These are phyloP conservation scores for Carallia pectinifolia DNA, from an alignment of 345 rosid genomes.

Conservation along the genomic window DNA sequence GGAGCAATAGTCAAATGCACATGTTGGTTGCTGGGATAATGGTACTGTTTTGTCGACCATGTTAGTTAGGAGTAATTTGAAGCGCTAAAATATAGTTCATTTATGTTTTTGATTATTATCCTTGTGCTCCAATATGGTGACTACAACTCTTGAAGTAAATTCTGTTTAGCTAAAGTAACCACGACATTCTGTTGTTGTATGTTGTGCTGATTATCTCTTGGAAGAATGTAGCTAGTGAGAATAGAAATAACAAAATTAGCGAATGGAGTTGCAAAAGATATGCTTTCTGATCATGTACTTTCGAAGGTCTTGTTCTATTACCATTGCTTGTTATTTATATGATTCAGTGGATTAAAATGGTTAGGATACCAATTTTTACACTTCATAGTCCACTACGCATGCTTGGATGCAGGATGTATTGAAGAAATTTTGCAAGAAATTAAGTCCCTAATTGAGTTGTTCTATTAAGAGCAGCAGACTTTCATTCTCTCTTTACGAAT, in stretches of 20 bases:
- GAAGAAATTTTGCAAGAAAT: not conserved
- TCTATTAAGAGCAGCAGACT: too few relatives aligned
- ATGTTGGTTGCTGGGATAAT: conserved; percentile 2
- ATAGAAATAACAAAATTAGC: not conserved
- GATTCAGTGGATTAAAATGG: not conserved
- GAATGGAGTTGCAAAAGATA: not conserved
- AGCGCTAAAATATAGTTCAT: not conserved
- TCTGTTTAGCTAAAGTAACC: not conserved
- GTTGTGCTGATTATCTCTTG: not conserved
- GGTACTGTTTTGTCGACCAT: not conserved
- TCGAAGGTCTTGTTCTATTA: not conserved
- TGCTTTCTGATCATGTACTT: not conserved
- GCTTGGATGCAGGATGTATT: not conserved
- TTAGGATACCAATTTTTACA: too few relatives aligned
- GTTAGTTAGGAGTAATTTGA: not conserved
- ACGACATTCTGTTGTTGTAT: not conserved
- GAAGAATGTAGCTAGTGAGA: not conserved
- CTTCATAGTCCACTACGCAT: too few relatives aligned
- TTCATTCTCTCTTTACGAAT: too few relatives aligned
- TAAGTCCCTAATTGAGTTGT: not conserved
- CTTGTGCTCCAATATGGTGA: not conserved
- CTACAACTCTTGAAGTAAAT: not conserved
- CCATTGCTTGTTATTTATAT: not conserved
- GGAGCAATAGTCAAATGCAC: conserved; percentile 16
- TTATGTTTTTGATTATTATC: conserved; percentile 3